These are phyloP conservation scores for Quercus suber DNA, from an alignment of 306 rosid genomes.

Conservation along the genomic window DNA sequence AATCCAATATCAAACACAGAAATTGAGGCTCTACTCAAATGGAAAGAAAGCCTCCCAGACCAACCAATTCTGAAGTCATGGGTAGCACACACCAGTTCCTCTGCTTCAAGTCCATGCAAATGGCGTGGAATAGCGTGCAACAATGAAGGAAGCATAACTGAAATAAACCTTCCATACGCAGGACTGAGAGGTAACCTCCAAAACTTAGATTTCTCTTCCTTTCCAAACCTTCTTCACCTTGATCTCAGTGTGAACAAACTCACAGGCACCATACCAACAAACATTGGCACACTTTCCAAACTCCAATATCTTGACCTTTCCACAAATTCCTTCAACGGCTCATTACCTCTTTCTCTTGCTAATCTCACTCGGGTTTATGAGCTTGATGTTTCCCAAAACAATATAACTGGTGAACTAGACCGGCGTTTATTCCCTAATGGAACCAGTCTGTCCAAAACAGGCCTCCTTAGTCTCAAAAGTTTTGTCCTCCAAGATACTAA, in stretches of 20 bases:
- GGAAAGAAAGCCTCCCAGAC: not conserved
- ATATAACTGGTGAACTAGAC: constrained; percentile 40
- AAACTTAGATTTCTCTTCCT: constrained; percentile 44
- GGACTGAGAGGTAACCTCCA: constrained; percentile 50
- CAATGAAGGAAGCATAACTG: too few relatives aligned
- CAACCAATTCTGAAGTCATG: not conserved
- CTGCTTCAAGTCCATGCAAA: not conserved
- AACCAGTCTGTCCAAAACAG: constrained; percentile 17
- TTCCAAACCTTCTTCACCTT: constrained; percentile 49
- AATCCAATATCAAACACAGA: too few relatives aligned
- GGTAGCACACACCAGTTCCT: not conserved
- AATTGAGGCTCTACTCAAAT: not conserved
- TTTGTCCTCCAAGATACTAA: constrained; percentile 38
- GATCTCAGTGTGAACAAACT: constrained; percentile 50
- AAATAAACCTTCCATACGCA: not conserved
- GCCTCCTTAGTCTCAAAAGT: constrained; percentile 31
- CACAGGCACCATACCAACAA: constrained; percentile 44
- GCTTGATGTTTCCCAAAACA: constrained; percentile 52
- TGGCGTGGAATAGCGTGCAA: not conserved
- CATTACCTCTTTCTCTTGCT: constrained; percentile 53
- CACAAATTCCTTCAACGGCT: constrained; percentile 34
- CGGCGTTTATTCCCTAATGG: constrained; percentile 43
- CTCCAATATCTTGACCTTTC: constrained; percentile 59
- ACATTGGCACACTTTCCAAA: constrained; percentile 42
- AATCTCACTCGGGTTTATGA: constrained; percentile 54